These are phyloP conservation scores for Chalciporus piperatus DNA, from an alignment of 768 basidiomycete genomes.

Conservation along the genomic window DNA sequence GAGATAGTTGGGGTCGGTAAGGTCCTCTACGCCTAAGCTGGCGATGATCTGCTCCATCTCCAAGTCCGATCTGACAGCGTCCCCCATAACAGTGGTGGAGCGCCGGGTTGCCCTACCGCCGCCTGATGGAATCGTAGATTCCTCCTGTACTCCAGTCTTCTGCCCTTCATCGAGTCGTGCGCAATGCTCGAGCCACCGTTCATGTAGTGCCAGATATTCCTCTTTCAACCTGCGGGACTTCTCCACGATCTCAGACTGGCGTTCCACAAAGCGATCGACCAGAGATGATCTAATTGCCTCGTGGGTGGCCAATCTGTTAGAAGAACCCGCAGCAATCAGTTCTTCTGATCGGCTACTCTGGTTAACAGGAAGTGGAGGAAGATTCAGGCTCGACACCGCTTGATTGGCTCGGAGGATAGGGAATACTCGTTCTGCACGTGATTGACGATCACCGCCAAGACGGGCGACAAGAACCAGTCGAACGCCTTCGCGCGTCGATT, in stretches of 20 bases:
- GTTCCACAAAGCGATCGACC: constrained; percentile 51
- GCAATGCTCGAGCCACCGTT: constrained; percentile 73
- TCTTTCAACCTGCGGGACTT: constrained; percentile 57
- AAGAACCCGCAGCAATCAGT: constrained; percentile 37
- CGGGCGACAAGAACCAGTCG: constrained; percentile 62
- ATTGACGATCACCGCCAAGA: constrained; percentile 55
- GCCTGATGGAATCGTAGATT: constrained; percentile 38
- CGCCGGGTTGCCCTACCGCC: constrained; percentile 70
- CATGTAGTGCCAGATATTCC: constrained; percentile 68
- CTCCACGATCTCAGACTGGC: constrained; percentile 45
- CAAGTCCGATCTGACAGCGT: constrained; percentile 89
- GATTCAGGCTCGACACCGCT: constrained; percentile 37
- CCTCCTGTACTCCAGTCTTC: constrained; percentile 33
- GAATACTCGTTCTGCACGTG: constrained; percentile 57
- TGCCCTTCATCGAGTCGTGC: constrained; percentile 55
- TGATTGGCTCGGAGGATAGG: constrained; percentile 64
- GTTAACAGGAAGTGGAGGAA: constrained; percentile 30
- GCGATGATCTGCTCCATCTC: constrained; percentile 98
- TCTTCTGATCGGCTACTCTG: constrained; percentile 49
- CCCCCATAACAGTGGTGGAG: constrained; percentile 68
- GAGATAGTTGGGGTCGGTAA: constrained; percentile 89
- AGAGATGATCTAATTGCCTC: constrained; percentile 46
- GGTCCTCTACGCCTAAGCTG: constrained; percentile 88
- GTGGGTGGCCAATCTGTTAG: constrained; percentile 38
- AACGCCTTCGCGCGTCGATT: constrained; percentile 56